A percentile compares a stretch with the other conserved stretches of the same genome.
Evolutionary conservation across 768 basidiomycete species (phyloP).

Genomic region (Lyophyllum shimeji): DNA sequence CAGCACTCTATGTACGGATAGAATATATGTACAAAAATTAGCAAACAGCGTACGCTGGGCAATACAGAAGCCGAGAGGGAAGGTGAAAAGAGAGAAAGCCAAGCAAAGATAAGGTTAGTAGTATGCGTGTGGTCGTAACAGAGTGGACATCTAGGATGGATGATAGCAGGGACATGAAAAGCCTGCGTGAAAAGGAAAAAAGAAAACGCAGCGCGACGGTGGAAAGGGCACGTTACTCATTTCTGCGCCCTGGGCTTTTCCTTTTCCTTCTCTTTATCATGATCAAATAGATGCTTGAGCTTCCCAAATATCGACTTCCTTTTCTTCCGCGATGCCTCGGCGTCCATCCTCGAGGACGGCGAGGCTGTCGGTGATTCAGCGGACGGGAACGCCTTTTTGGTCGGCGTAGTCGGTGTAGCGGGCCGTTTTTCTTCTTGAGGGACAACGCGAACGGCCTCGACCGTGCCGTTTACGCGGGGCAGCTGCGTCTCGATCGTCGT

Average conservation of each 20-base stretch:
- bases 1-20: neutral
- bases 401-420: neutral
- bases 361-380: constrained; percentile 19
- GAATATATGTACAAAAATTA: neutral
- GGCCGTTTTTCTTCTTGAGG: constrained; percentile 8
- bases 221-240: neutral
- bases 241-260: constrained; percentile 3
- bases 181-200: too few relatives aligned
- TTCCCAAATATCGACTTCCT: constrained; percentile 53
- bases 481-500: neutral
- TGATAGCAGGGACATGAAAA: neutral
- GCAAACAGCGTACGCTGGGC: neutral
- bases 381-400: constrained; percentile 27
- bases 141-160: neutral
- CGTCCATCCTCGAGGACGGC: constrained; percentile 34
- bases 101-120: neutral
- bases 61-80: neutral
- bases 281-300: constrained; percentile 48
- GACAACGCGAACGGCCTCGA: neutral
- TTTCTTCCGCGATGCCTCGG: constrained; percentile 46
- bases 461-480: constrained; percentile 1
- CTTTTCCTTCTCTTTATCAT: constrained; percentile 45
- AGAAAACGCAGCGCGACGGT: neutral
- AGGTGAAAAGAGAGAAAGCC: neutral
- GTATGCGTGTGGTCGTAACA: too few relatives aligned